Evolutionary conservation across 805 yeast genomes (phyloP), one percentile per base, ranked within the genome.

Genomic region (Torulaspora microellipsoides): DNA sequence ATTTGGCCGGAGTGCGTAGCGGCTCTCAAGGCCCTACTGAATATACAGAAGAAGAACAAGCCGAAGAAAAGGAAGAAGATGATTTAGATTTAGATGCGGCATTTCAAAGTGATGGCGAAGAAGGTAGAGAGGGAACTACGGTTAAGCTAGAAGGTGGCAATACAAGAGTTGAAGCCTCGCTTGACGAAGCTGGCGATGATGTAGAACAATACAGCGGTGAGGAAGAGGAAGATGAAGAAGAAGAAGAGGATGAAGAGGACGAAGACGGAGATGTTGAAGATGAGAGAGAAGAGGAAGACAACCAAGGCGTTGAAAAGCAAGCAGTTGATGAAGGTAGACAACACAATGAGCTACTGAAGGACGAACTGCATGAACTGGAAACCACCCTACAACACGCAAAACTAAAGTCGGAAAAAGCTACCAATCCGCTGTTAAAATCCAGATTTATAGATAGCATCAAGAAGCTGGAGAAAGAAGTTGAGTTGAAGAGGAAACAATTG

Each of bases 311-410:
- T 3, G 72, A 70, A 2, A 73, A 69, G 4, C 76, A 68, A 28
- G 80, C 73, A 17, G 76, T 71, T 35, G 80, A 77, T 42, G 76
- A 73, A 40, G 78, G 76, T 43, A 75, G 73, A 38, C 83, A 81
- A 54, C 86, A 86, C 61, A 73, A 73, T 52, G 89, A 85, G 56
- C 73, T 88, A 52, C 69, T 93, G 43, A 79, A 78, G 48, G 98
- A 91, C 64, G 97, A 90, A 62, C 81, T 93, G 45, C 67, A 73
- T 6, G 99, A 93, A 58, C 72, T 93, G 47, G 89, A 85, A 59
- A 56, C 74, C 12, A 89, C 91, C 0, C 83, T 93, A 40, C 78
- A 75, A 42, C 83, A 81, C 55, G 90, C 91, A 57, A 79, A 78
- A 60, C 72, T 73, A 36, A 89, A 85, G 55, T 76, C 87, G 38